Base-by-base conservation (phyloP, 2,329 filamentous ascomycete genomes). In the Aspergillus fischeri region DNA sequence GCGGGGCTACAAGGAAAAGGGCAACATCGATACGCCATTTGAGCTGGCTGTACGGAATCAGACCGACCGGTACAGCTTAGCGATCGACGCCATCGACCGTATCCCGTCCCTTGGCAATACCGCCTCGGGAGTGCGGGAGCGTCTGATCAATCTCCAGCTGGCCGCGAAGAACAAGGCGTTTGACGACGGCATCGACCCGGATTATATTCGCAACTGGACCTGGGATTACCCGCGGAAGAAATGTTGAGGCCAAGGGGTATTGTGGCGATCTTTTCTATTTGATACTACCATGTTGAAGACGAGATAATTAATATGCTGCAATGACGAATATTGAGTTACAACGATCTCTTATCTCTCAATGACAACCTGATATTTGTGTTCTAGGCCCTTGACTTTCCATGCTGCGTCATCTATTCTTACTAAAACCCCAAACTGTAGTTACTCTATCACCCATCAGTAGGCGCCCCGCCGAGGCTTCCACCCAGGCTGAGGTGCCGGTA, bases 1-100 rank as follows among this genome's bases (percentile, higher is more conserved):
- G n/a, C 81, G 86, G 32, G 89, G 89, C 1, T 92, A 92, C 78
- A 86, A 83, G 68, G 89, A 92, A 78, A 92, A 92, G 81, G 89
- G 89, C 49, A 92, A 92, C 71, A 92, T 92, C 64, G 88, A 92
- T 70, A 92, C 89, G 0, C 89, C 89, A 1, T 83, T 92, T 21
- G 89, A 91, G 75, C 77, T 92, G 61, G 89, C 89, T 28, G 90
- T 92, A 69, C 81, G 88, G 58, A 92, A 92, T 75, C 81, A 87
- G 66, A 89, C 88, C 0, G 89, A 92, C 75, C 82, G 89, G 28
- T 92, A 88, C 76, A 89, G 86, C 64, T 75, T 92, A 41, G 89
- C 89, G 9, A 90, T 92, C 59, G 85, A 88, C 66, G 89, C 89
- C 14, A 88, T 92, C 57, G 88, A 92, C 65, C 81, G 83, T 60